These are phyloP conservation scores for Paecilomyces formosus DNA, from an alignment of 2,329 filamentous ascomycete genomes.

Conservation along the genomic window DNA sequence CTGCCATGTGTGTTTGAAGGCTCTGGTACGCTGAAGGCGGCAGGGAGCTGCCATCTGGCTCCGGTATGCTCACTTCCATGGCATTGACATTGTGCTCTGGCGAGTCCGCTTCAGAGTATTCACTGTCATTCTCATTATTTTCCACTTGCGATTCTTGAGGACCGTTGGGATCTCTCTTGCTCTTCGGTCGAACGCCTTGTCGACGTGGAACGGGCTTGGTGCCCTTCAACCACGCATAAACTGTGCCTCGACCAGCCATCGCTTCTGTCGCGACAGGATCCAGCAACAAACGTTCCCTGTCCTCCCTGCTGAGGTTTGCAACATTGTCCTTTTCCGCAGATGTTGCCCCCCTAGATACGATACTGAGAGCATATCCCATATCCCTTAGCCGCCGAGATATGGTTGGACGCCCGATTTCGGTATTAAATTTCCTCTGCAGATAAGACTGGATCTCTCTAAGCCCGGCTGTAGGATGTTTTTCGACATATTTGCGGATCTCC, in stretches of 20 bases:
- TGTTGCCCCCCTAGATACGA: constrained; percentile 1
- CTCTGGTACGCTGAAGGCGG: background rate
- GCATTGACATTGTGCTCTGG: background rate
- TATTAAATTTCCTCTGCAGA: constrained; percentile 1
- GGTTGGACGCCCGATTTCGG: background rate
- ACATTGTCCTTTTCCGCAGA: constrained; percentile 1
- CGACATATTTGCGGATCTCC: constrained; percentile 4
- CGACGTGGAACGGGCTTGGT: constrained; percentile 1
- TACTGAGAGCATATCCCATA: constrained; percentile 4
- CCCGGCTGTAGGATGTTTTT: constrained; percentile 1
- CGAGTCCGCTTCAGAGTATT: background rate
- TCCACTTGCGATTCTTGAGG: background rate
- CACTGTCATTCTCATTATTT: background rate
- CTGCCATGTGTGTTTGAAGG: background rate
- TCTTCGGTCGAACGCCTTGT: background rate
- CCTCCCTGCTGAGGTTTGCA: background rate
- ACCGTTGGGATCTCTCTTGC: background rate
- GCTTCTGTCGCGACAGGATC: background rate
- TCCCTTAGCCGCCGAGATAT: constrained; percentile 4
- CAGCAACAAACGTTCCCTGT: background rate
- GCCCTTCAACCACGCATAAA: background rate
- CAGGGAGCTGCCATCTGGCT: background rate
- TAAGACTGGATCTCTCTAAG: constrained; percentile 4
- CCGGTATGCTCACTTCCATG: background rate
- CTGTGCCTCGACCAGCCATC: background rate